Base-by-base conservation (phyloP, 1,284 basidiomycete species). In the Pseudozyma sp. region DNA sequence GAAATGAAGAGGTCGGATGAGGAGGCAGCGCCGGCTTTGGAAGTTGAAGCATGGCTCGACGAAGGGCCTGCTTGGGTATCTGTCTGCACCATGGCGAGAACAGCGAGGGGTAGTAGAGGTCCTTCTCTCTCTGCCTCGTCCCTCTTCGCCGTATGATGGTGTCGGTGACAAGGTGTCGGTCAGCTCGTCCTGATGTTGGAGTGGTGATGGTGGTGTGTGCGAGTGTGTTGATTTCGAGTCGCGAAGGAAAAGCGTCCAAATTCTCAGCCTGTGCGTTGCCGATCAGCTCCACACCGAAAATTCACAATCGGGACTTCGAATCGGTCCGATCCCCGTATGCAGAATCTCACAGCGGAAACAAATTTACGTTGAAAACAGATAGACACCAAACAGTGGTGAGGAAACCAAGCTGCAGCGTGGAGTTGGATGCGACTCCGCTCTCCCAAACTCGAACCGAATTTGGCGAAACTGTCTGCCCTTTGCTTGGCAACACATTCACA, bases 1-100 rank as follows among this genome's bases (percentile, higher is more conserved):
- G 78, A 79, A 40, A 72, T 60, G 16, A 72, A 72, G 29, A 52
- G 17, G 3, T 17, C 39, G 35, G 69, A 70, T 4, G 61, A 48
- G 16, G 60, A 40, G 5, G 60, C 43, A 6, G 49, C 34, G 30
- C 40, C 43, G n/a, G 63, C 33, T 29, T 54, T 48, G 35, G 46
- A 54, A 2, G 56, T 53, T 30, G 63, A 48, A 13, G 61, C 49
- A 14, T 19, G 51, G 46, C 43, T 44, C 11, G 58, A n/a, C 11
- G 60, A 62, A 13, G 60, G 34, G 42, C 47, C 48, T 19, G 46
- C 19, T 14, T 40, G 54, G 31, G 46, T n/a, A 14, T 19, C 40
- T 51, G 48, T n/a, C 54, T 64, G 43, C 35, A 55, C 54, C 54
- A 55, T 55, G 3, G 30, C 33, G 52, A 35, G 11, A 5, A 5